Conservation (phyloP, 768 basidiomycete species). For the Rubroboletus satanas region DNA sequence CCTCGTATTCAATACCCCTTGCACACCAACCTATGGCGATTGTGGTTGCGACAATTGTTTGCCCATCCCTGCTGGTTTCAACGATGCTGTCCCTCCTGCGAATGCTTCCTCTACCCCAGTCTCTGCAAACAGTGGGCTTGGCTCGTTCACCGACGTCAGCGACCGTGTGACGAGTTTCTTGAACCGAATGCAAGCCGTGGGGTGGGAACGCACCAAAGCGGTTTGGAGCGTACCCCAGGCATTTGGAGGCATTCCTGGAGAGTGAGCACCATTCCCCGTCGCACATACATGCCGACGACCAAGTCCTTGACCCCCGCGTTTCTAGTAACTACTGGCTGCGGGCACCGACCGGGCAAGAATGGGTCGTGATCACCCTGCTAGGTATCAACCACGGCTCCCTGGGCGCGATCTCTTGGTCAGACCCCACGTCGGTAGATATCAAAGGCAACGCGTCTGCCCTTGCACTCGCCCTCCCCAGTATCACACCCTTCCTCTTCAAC, state of each 20-base stretch:
- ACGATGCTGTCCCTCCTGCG: slow-evolving; percentile 22
- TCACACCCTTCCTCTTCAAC: slow-evolving; percentile 47
- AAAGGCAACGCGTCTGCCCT: slow-evolving; percentile 49
- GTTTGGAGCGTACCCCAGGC: slow-evolving; percentile 80
- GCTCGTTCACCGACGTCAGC: slow-evolving; percentile 60
- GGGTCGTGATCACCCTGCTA: slow-evolving; percentile 57
- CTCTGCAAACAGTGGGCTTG: slow-evolving; percentile 22
- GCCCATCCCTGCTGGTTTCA: slow-evolving; percentile 39
- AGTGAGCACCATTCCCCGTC: slow-evolving; percentile 24
- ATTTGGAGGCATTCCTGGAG: slow-evolving; percentile 47
- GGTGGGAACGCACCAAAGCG: slow-evolving; percentile 63
- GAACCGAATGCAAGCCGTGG: slow-evolving; percentile 52
- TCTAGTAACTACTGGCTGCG: slow-evolving; percentile 54
- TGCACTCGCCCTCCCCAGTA: slow-evolving; percentile 42
- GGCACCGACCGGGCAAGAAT: slow-evolving; percentile 64
- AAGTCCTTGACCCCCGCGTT: neutral
- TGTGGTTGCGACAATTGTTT: slow-evolving; percentile 71
- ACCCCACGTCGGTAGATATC: slow-evolving; percentile 52
- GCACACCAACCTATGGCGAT: slow-evolving; percentile 61
- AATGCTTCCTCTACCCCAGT: slow-evolving; percentile 18
- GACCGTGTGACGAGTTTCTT: slow-evolving; percentile 62
- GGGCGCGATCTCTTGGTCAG: slow-evolving; percentile 48
- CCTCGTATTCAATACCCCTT: slow-evolving; percentile 54
- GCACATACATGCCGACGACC: neutral
- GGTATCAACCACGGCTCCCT: slow-evolving; percentile 68